Evolutionary conservation across 331 rosid species (phyloP).

Genomic region (Spiraea crenata): DNA sequence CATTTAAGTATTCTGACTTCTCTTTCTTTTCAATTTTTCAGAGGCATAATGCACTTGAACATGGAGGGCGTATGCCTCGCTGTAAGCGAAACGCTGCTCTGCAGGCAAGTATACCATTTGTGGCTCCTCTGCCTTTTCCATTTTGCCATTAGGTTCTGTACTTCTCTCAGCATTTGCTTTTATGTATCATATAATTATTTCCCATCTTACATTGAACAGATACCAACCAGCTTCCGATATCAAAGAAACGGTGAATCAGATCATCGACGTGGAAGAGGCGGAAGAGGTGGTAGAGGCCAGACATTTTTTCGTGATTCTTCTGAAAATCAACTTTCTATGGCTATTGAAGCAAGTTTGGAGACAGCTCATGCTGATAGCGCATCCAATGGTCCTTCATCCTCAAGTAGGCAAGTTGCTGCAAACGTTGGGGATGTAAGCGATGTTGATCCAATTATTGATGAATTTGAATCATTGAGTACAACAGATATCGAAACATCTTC

Average conservation of each 20-base stretch:
- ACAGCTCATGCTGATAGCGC: conserved; percentile 51
- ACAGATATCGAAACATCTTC: conserved; percentile 56
- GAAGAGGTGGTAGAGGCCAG: conserved; percentile 52
- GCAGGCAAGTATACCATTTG: conserved; percentile 49
- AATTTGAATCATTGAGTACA: conserved; percentile 57
- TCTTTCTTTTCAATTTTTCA: conserved; percentile 31
- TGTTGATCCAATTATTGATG: conserved; percentile 50
- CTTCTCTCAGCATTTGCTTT: not conserved
- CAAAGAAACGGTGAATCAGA: conserved; percentile 65
- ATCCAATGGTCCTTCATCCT: conserved; percentile 37
- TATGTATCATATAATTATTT: not conserved
- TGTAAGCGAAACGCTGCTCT: conserved; percentile 96
- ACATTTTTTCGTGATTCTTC: conserved; percentile 63
- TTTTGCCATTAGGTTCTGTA: not conserved
- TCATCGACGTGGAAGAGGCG: conserved; percentile 66
- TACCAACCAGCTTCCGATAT: conserved; percentile 86
- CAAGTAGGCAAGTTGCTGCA: conserved; percentile 43
- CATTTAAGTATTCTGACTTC: not conserved
- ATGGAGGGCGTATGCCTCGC: conserved; percentile 95
- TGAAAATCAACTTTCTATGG: conserved; percentile 72
- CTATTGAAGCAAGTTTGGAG: conserved; percentile 85
- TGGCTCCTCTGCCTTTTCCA: not conserved
- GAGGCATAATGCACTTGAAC: conserved; percentile 89
- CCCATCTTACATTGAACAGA: conserved; percentile 37
- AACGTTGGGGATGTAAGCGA: conserved; percentile 42